Evolutionary conservation across 83 land plant species (phyloP).

Genomic region (Larix sibirica): DNA sequence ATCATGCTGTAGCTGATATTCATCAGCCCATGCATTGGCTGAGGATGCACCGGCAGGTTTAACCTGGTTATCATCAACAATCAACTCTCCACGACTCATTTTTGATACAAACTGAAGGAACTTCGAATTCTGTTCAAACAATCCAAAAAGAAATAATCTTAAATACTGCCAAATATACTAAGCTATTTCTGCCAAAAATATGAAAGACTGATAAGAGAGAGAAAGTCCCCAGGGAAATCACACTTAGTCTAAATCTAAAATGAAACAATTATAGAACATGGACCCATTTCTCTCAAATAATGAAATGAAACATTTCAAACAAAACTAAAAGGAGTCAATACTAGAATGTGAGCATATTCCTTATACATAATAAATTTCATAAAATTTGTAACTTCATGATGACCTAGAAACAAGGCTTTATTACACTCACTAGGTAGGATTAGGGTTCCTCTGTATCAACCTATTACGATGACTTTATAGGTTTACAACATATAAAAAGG

Average conservation of each 20-base stretch:
- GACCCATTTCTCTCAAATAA: background rate
- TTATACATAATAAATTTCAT: too few species aligned
- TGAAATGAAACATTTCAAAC: background rate
- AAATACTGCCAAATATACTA: background rate
- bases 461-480: background rate
- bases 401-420: background rate
- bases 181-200: background rate
- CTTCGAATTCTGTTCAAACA: slow-evolving; percentile 82
- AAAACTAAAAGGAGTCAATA: background rate
- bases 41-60: slow-evolving; percentile 49
- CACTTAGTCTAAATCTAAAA: background rate
- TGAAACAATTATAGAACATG: background rate
- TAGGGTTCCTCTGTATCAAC: background rate
- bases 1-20: slow-evolving; percentile 58
- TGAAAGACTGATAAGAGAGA: background rate
- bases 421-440: background rate
- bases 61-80: slow-evolving; percentile 93
- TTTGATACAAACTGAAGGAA: slow-evolving; percentile 98
- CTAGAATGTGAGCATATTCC: too few species aligned
- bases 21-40: slow-evolving; percentile 77
- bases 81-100: slow-evolving; percentile 99
- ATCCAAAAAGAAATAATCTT: background rate
- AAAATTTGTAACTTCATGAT: slow-evolving; percentile 2
- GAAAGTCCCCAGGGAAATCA: background rate
- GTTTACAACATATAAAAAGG: too few species aligned